A percentile compares a stretch with the other conserved stretches of the same genome.
Conservation (phyloP, 2,329 filamentous ascomycete genomes). For the Coleophoma crateriformis region DNA sequence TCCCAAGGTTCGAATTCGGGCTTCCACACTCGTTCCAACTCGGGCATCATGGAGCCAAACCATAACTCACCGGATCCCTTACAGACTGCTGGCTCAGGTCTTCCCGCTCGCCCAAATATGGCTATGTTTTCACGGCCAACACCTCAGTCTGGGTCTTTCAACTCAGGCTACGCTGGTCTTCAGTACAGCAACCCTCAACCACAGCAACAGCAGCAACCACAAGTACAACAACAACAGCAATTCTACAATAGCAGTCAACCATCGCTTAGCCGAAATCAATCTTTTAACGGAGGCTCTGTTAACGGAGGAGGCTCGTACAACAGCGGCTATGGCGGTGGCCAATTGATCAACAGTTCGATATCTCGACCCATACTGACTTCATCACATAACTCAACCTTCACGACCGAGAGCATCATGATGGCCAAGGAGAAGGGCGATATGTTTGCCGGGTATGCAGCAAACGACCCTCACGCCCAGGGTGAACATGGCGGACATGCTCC, state of each 20-base stretch:
- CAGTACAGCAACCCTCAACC: conserved; percentile 3
- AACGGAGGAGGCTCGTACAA: too few species aligned
- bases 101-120: neutral
- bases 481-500: conserved; percentile 5
- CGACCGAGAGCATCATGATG: neutral
- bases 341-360: neutral
- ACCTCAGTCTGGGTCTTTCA: too few species aligned
- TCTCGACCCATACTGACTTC: conserved; percentile 4
- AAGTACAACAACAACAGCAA: neutral
- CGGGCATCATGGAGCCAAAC: conserved; percentile 10
- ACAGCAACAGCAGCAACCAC: conserved; percentile 3
- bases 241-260: too few species aligned
- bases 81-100: conserved; percentile 1
- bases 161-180: too few species aligned
- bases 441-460: neutral
- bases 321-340: neutral
- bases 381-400: neutral
- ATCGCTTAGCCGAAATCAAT: too few species aligned
- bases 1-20: conserved; percentile 1
- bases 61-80: neutral
- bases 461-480: conserved; percentile 1
- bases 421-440: conserved; percentile 3
- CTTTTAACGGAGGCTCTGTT: too few species aligned
- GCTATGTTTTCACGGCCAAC: conserved; percentile 2
- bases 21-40: conserved; percentile 7